phyloP scores from a whole-genome alignment of 306 rosid genomes.

The Begonia fuchsioides region DNA sequence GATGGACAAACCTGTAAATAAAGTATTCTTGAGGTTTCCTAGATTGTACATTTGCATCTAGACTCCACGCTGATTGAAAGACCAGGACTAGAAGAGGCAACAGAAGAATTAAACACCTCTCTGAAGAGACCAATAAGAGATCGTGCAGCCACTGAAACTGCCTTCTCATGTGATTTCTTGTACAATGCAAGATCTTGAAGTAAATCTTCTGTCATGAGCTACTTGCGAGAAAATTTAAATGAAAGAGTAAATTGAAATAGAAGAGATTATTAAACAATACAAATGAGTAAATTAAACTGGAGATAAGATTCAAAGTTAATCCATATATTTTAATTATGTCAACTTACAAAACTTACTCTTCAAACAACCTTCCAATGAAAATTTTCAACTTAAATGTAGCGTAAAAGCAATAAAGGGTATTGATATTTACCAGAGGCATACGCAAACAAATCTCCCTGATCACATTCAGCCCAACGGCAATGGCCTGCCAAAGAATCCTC shows the following conservation, averaged over 20 bases:
- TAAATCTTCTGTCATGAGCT: slow-evolving; percentile 85
- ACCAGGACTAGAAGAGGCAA: no score
- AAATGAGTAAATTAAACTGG: no score
- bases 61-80: not conserved
- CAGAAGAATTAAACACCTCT: slow-evolving; percentile 33
- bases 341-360: no score
- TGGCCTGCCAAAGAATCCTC: slow-evolving; percentile 41
- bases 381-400: not conserved
- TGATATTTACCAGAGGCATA: slow-evolving; percentile 67
- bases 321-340: no score
- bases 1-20: slow-evolving; percentile 76
- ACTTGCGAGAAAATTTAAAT: slow-evolving; percentile 18
- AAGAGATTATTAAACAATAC: no score
- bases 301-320: no score
- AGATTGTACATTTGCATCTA: not conserved
- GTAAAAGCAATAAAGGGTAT: not conserved
- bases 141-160: slow-evolving; percentile 76
- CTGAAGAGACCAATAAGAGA: slow-evolving; percentile 73
- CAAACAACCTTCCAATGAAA: no score
- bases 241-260: no score
- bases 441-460: slow-evolving; percentile 75
- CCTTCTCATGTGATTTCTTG: slow-evolving; percentile 90
- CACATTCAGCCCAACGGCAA: slow-evolving; percentile 78
- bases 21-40: slow-evolving; percentile 3
- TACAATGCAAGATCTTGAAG: slow-evolving; percentile 89